Conservation (phyloP, 2,329 filamentous ascomycete species). For the Pseudocercospora macadamiae region DNA sequence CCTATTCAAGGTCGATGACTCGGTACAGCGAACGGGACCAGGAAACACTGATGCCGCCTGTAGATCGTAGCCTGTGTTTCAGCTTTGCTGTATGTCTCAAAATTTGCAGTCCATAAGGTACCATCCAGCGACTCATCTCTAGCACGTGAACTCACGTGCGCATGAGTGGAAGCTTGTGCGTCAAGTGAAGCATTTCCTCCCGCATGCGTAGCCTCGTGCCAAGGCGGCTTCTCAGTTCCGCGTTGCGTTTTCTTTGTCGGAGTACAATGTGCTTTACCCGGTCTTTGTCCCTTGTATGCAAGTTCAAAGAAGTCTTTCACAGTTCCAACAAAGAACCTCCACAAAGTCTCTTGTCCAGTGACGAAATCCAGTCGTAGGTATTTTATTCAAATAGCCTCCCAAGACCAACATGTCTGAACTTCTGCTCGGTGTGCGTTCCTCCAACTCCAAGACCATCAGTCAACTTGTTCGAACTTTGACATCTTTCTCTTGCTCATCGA, state of each 20-base stretch:
- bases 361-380: neutral
- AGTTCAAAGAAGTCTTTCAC: neutral
- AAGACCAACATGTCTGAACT: neutral
- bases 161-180: too few relatives aligned
- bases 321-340: neutral
- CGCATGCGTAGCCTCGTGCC: neutral
- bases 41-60: too few relatives aligned
- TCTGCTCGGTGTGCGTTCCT: slow-evolving; percentile 5
- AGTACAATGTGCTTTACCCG: neutral
- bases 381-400: neutral
- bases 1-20: too few relatives aligned
- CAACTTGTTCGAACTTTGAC: neutral
- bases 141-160: too few relatives aligned
- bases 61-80: too few relatives aligned
- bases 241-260: neutral
- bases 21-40: too few relatives aligned
- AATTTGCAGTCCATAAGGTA: too few relatives aligned
- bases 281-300: neutral
- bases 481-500: neutral
- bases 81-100: too few relatives aligned
- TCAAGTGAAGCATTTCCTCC: neutral
- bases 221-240: neutral
- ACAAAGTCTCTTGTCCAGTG: neutral
- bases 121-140: too few relatives aligned
- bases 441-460: neutral